Conservation (phyloP, 768 basidiomycete species). For the Imleria badia region DNA sequence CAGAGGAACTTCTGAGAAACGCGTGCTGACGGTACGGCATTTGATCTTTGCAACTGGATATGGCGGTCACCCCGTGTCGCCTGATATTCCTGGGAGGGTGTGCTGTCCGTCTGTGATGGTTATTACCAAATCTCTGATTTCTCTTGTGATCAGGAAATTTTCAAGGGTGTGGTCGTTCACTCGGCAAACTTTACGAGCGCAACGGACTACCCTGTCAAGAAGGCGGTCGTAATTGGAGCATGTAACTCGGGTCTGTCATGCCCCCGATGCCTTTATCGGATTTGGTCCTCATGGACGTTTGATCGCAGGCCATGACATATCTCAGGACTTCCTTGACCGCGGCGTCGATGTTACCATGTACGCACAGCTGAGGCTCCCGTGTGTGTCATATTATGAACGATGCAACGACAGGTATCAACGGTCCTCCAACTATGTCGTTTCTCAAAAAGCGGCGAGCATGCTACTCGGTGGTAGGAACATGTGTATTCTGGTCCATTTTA, state of each 20-base stretch:
- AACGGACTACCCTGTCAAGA: slow-evolving; percentile 51
- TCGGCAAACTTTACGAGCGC: slow-evolving; percentile 48
- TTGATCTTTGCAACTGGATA: slow-evolving; percentile 54
- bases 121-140: not conserved
- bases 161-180: slow-evolving; percentile 49
- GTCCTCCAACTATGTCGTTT: slow-evolving; percentile 3
- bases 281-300: not conserved
- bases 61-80: slow-evolving; percentile 41
- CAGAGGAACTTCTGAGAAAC: slow-evolving; percentile 30
- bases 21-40: slow-evolving; percentile 41
- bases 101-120: not conserved
- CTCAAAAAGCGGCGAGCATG: not conserved
- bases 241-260: slow-evolving; percentile 45
- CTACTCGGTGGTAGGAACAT: slow-evolving; percentile 4
- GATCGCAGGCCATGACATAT: slow-evolving; percentile 29
- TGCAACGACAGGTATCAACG: not conserved
- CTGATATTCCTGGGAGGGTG: slow-evolving; percentile 28
- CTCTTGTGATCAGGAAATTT: slow-evolving; percentile 35
- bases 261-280: not conserved
- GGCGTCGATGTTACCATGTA: slow-evolving; percentile 23
- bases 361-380: not conserved
- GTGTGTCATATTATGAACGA: not conserved
- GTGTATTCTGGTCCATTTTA: not conserved
- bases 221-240: slow-evolving; percentile 57
- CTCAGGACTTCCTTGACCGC: slow-evolving; percentile 25